These are phyloP conservation scores for Aspergillus cristatus DNA, from an alignment of 495 filamentous ascomycete genomes.

Conservation along the genomic window DNA sequence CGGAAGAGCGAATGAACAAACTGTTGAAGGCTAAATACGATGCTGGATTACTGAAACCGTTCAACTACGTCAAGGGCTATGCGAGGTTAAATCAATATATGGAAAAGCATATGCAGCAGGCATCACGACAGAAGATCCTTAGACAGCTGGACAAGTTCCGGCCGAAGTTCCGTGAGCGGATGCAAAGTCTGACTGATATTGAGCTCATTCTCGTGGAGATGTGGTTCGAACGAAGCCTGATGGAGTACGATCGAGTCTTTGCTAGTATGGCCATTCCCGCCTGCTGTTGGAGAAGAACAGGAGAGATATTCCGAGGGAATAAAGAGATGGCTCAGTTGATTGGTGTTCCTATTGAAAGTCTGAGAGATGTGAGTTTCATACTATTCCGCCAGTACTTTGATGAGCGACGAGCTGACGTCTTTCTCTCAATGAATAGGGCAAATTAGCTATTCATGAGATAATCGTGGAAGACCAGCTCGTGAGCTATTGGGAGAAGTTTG, in stretches of 20 bases:
- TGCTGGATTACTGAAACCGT: constrained; percentile 86
- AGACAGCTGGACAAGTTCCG: constrained; percentile 86
- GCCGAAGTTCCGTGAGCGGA: constrained; percentile 91
- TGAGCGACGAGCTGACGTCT: constrained; percentile 2
- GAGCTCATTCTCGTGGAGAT: constrained; percentile 92
- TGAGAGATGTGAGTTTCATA: constrained; percentile 68
- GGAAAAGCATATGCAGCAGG: constrained; percentile 70
- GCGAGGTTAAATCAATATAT: constrained; percentile 81
- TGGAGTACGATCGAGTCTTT: constrained; percentile 98
- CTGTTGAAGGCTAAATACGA: constrained; percentile 92
- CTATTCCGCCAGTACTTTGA: too few relatives aligned
- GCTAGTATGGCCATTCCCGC: constrained; percentile 98
- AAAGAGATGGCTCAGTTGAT: constrained; percentile 98
- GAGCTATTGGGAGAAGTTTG: constrained; percentile 98
- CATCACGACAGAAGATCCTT: constrained; percentile 77
- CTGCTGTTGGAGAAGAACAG: constrained; percentile 94
- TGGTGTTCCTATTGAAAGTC: constrained; percentile 78
- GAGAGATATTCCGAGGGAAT: constrained; percentile 95
- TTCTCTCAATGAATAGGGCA: constrained; percentile 52
- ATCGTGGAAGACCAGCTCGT: constrained; percentile 89
- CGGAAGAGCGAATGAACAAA: constrained; percentile 91
- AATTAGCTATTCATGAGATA: constrained; percentile 91
- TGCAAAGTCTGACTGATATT: constrained; percentile 82
- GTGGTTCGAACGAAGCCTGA: constrained; percentile 92
- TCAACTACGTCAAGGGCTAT: constrained; percentile 97